Evolutionary conservation across 2,329 filamentous ascomycete genomes (phyloP).

Genomic region (Lachnellula occidentalis): DNA sequence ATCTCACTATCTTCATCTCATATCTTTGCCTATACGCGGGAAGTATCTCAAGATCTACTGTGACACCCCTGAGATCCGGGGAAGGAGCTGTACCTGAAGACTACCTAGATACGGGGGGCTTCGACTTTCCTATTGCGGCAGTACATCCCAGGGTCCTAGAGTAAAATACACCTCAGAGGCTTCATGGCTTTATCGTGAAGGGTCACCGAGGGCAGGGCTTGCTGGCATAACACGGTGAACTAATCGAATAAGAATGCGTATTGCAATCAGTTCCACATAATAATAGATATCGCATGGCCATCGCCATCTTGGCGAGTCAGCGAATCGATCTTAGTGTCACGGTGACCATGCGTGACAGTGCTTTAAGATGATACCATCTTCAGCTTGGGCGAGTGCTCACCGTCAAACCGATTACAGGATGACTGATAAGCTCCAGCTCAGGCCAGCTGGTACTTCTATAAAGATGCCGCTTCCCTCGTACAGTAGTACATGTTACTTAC

Average conservation of each 20-base stretch:
- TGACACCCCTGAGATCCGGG: neutral
- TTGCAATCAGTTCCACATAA: constrained; percentile 8
- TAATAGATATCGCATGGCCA: neutral
- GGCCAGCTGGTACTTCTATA: constrained; percentile 8
- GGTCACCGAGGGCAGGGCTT: neutral
- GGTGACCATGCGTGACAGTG: constrained; percentile 14
- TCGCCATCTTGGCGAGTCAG: neutral
- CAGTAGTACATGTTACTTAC: neutral
- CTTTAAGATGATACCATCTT: constrained; percentile 16
- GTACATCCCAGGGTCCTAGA: neutral
- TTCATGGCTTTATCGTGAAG: neutral
- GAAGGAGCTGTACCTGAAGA: neutral
- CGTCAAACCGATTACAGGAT: constrained; percentile 6
- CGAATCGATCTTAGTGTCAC: neutral
- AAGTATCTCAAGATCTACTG: neutral
- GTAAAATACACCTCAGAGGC: no score
- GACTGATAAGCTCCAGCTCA: constrained; percentile 15
- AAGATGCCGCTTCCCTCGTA: constrained; percentile 11
- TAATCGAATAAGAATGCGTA: constrained; percentile 13
- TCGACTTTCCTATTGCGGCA: constrained; percentile 14
- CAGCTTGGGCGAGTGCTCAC: neutral
- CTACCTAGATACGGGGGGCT: constrained; percentile 5
- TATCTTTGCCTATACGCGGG: neutral
- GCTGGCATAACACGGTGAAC: neutral
- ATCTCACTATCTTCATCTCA: neutral